Evolutionary conservation across 495 filamentous ascomycete genomes (phyloP).

Genomic region (Sporormia fimetaria): DNA sequence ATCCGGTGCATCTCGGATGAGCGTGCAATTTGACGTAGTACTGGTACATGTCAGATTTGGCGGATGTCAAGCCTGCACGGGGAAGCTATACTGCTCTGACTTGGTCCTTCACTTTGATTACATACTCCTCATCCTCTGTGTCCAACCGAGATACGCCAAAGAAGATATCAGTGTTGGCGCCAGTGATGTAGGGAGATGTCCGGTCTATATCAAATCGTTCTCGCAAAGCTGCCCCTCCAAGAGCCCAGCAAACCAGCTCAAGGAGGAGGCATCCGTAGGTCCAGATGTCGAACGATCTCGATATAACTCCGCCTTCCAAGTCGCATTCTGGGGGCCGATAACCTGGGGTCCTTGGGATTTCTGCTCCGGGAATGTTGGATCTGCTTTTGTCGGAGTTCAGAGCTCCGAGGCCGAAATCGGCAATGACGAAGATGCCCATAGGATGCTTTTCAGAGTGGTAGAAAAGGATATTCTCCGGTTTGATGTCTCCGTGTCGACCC

Average conservation of each 20-base stretch:
- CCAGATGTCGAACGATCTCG: constrained; percentile 26
- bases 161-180: constrained; percentile 1
- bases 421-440: constrained; percentile 1
- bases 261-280: constrained; percentile 28
- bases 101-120: neutral
- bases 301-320: constrained; percentile 4
- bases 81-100: neutral
- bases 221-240: constrained; percentile 6
- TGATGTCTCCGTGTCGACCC: constrained; percentile 2
- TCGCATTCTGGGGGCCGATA: constrained; percentile 10
- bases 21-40: neutral
- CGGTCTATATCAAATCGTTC: neutral
- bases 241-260: constrained; percentile 24
- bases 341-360: neutral
- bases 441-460: neutral
- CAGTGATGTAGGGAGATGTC: neutral
- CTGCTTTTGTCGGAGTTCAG: neutral
- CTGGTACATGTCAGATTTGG: neutral
- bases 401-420: neutral
- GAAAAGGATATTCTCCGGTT: constrained; percentile 1
- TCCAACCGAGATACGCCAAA: neutral
- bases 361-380: constrained; percentile 1
- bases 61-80: neutral
- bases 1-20: neutral
- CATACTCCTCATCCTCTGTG: neutral